phyloP scores from a whole-genome alignment of 78 protist genomes.

The slime mould (Dictyostelium discoideum) region dicty_2.7 NC_007088.5:1730501-1731000 shows the following conservation, averaged over 20 bases:
- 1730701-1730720: not conserved
- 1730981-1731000: not conserved
- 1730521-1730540: not conserved
- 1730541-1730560: not conserved
- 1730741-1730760: not conserved
- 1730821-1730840: not conserved
- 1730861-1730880: not conserved
- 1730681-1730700: slow-evolving; percentile 12
- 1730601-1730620: not conserved
- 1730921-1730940: not conserved
- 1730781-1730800: slow-evolving; percentile 11
- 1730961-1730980: not conserved
- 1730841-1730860: not conserved
- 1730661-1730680: not conserved
- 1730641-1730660: not conserved
- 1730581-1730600: not conserved
- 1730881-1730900: not conserved
- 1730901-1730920: not conserved
- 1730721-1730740: not conserved
- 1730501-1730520: not conserved
- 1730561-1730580: slow-evolving; percentile 24
- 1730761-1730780: not conserved
- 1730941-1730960: not conserved
- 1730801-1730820: not conserved
- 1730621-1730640: not conserved